Conservation (phyloP, 2,329 filamentous ascomycete genomes). For the Pseudogymnoascus sp. region DNA sequence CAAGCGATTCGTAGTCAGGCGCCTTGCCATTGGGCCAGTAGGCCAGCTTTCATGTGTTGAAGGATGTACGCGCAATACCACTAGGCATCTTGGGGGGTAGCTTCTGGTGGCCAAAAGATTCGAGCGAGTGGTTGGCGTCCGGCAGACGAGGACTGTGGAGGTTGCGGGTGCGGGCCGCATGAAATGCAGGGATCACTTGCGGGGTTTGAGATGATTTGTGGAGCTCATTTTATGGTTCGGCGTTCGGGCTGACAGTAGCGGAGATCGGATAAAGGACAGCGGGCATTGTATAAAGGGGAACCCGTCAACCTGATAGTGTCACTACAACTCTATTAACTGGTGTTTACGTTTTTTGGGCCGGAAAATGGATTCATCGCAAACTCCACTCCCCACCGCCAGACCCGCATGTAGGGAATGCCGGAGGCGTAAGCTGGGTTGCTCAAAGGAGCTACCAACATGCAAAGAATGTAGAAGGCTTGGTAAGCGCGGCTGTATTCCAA, state of each 20-base stretch:
- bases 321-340: neutral
- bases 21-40: too few relatives aligned
- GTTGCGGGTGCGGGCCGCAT: neutral
- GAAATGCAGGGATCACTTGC: neutral
- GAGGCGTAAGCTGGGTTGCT: constrained; percentile 30
- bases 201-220: neutral
- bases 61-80: neutral
- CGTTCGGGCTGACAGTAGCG: neutral
- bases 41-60: neutral
- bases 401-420: constrained; percentile 30
- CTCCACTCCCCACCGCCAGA: neutral
- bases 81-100: neutral
- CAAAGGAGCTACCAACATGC: constrained; percentile 29
- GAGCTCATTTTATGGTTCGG: neutral
- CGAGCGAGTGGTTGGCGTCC: neutral
- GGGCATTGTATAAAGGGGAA: constrained; percentile 4
- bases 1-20: too few relatives aligned
- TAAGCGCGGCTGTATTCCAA: constrained; percentile 13
- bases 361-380: constrained; percentile 5
- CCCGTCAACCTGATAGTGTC: neutral
- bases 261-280: neutral
- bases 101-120: neutral
- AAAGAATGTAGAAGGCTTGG: constrained; percentile 27
- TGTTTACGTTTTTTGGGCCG: neutral
- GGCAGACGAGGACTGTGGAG: neutral